Percentiles rank a stretch among this genome's conserved stretches.
phyloP scores from a whole-genome alignment of 1,284 basidiomycete genomes.

The Austroboletus novae-zelandiae region DNA sequence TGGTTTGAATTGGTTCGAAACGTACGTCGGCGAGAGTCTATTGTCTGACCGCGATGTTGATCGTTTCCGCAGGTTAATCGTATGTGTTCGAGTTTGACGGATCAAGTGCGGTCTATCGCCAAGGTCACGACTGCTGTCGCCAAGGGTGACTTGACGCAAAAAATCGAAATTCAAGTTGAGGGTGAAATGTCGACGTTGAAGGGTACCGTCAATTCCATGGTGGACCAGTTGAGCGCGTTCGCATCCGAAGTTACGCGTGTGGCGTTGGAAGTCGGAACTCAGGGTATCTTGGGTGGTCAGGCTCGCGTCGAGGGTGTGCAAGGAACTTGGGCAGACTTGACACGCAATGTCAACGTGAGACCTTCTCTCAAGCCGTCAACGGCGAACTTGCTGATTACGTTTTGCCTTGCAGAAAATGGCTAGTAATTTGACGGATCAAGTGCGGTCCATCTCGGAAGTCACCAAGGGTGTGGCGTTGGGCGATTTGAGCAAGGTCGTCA shows the following conservation, averaged over 20 bases:
- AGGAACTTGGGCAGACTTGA: slow-evolving; percentile 93
- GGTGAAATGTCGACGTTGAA: slow-evolving; percentile 89
- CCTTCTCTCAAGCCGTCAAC: slow-evolving; percentile 3
- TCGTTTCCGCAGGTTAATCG: slow-evolving; percentile 67
- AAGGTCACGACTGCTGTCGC: slow-evolving; percentile 93
- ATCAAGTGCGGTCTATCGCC: slow-evolving; percentile 92
- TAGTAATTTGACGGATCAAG: slow-evolving; percentile 92
- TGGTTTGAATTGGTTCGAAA: slow-evolving; percentile 92
- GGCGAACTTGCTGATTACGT: slow-evolving; percentile 22
- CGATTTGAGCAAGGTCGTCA: slow-evolving; percentile 85
- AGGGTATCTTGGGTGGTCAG: slow-evolving; percentile 91
- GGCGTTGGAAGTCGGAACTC: slow-evolving; percentile 88
- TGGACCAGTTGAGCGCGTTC: slow-evolving; percentile 87
- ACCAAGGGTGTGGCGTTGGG: slow-evolving; percentile 96
- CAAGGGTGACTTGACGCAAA: slow-evolving; percentile 84
- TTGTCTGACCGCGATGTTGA: not conserved
- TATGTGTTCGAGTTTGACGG: slow-evolving; percentile 91
- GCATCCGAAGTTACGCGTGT: slow-evolving; percentile 95
- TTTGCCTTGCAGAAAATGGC: slow-evolving; percentile 71
- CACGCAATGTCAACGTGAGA: slow-evolving; percentile 81
- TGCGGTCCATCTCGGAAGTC: slow-evolving; percentile 94
- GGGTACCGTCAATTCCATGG: slow-evolving; percentile 86
- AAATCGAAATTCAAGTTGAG: slow-evolving; percentile 88
- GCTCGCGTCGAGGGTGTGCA: slow-evolving; percentile 90
- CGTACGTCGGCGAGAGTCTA: slow-evolving; percentile 44